phyloP scores from a whole-genome alignment of 805 yeast species.

The Monosporozyma unispora region DNA sequence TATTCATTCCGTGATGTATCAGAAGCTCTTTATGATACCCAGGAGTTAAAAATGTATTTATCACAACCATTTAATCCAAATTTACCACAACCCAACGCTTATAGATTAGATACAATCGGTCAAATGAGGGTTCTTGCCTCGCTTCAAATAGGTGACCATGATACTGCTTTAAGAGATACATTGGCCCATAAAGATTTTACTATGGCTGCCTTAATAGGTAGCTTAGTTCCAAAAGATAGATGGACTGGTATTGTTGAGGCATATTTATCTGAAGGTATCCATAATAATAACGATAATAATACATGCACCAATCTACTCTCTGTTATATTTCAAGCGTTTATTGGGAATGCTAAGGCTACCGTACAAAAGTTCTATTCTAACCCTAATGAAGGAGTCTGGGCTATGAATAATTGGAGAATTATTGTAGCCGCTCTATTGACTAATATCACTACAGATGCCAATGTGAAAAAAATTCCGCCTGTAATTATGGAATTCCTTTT shows the following conservation, averaged over 20 bases:
- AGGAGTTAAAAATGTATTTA: constrained; percentile 21
- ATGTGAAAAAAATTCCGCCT: constrained; percentile 16
- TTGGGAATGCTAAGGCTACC: constrained; percentile 50
- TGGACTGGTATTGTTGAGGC: constrained; percentile 51
- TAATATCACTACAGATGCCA: constrained; percentile 16
- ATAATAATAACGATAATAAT: constrained; percentile 27
- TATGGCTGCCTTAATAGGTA: constrained; percentile 62
- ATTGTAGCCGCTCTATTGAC: constrained; percentile 35
- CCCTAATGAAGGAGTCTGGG: constrained; percentile 38
- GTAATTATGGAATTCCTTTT: constrained; percentile 34
- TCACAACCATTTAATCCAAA: constrained; percentile 14
- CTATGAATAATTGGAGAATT: constrained; percentile 43
- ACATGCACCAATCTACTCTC: constrained; percentile 39
- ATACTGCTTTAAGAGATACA: constrained; percentile 55
- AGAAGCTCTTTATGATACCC: constrained; percentile 24
- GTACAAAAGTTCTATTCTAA: constrained; percentile 40
- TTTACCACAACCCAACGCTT: constrained; percentile 25
- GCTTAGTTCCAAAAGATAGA: constrained; percentile 51
- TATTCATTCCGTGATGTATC: constrained; percentile 29
- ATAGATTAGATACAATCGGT: constrained; percentile 30
- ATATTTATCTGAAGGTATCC: constrained; percentile 41
- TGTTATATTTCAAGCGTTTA: constrained; percentile 49
- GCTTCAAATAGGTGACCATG: constrained; percentile 55
- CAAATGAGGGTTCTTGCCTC: constrained; percentile 29
- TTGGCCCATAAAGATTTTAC: constrained; percentile 65